phyloP scores from a whole-genome alignment of 2,329 filamentous ascomycete genomes.

The Botrytis fabae region DNA sequence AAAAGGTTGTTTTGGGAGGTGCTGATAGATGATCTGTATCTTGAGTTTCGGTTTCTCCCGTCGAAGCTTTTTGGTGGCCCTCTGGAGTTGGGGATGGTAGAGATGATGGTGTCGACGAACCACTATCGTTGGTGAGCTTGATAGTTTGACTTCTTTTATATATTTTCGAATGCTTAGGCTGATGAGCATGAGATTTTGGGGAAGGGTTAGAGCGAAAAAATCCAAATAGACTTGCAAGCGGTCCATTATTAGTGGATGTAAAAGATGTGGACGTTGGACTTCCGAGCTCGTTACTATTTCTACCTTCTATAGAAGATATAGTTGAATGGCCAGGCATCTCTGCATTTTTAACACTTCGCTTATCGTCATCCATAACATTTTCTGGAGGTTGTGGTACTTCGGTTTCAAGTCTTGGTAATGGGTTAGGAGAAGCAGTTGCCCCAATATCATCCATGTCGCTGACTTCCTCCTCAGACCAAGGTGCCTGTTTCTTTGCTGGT shows the following conservation, averaged over 20 bases:
- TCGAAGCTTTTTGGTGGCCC: conserved; percentile 40
- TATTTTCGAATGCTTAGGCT: conserved; percentile 66
- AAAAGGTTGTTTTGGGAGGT: conserved; percentile 88
- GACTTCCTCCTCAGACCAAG: conserved; percentile 30
- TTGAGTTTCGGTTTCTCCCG: conserved; percentile 44
- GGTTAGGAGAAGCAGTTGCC: conserved; percentile 45
- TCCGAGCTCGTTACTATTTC: neutral
- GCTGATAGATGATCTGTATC: conserved; percentile 56
- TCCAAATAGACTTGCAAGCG: conserved; percentile 59
- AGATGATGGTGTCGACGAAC: conserved; percentile 28
- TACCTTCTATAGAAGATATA: conserved; percentile 26
- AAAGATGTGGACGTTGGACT: conserved; percentile 27
- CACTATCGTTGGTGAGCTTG: conserved; percentile 45
- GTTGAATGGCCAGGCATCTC: conserved; percentile 32
- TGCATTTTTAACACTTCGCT: conserved; percentile 53
- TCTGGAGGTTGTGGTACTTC: conserved; percentile 71
- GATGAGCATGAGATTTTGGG: conserved; percentile 51
- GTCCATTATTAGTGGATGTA: conserved; percentile 47
- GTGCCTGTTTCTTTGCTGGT: conserved; percentile 28
- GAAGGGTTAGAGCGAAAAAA: conserved; percentile 66
- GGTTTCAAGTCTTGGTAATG: conserved; percentile 43
- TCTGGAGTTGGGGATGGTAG: conserved; percentile 26
- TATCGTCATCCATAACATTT: conserved; percentile 66
- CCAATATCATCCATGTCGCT: conserved; percentile 36
- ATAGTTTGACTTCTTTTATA: conserved; percentile 79